A percentile compares a stretch with the other conserved stretches of the same genome.
Evolutionary conservation across 306 rosid genomes (phyloP).

Genomic region (Erythrophleum fordii): DNA sequence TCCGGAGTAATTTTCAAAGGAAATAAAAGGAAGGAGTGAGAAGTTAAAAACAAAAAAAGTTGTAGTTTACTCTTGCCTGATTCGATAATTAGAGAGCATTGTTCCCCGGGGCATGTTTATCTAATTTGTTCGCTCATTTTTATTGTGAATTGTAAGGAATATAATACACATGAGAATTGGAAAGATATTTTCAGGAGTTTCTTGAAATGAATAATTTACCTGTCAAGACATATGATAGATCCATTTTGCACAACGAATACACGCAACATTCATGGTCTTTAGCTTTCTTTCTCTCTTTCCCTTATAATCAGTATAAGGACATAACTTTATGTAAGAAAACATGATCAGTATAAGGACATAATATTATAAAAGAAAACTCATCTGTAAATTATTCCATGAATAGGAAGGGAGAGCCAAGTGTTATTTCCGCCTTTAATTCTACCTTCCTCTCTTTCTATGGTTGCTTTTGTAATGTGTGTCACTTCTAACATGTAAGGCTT

Average conservation of each 20-base stretch:
- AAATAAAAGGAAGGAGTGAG: neutral
- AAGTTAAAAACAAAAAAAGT: neutral
- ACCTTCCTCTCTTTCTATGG: neutral
- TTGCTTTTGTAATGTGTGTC: neutral
- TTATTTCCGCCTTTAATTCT: neutral
- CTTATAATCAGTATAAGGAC: neutral
- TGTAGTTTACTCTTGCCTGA: neutral
- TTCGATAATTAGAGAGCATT: neutral
- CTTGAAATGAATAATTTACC: neutral
- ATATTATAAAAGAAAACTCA: neutral
- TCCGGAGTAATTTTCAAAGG: neutral
- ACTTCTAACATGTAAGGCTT: neutral
- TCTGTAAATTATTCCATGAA: constrained; percentile 6
- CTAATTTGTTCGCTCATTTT: neutral
- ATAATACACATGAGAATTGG: neutral
- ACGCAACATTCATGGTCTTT: neutral
- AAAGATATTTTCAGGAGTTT: constrained; percentile 20
- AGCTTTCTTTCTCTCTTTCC: neutral
- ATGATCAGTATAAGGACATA: neutral
- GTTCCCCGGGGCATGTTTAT: neutral
- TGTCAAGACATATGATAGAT: neutral
- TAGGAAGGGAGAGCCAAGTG: neutral
- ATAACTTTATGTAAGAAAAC: neutral
- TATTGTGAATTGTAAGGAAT: constrained; percentile 2
- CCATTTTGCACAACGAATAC: neutral